Evolutionary conservation across 192 early-diverging fungal genomes (phyloP), one percentile per base, ranked within the genome.

Genomic region (Gaertneriomyces sp.): DNA sequence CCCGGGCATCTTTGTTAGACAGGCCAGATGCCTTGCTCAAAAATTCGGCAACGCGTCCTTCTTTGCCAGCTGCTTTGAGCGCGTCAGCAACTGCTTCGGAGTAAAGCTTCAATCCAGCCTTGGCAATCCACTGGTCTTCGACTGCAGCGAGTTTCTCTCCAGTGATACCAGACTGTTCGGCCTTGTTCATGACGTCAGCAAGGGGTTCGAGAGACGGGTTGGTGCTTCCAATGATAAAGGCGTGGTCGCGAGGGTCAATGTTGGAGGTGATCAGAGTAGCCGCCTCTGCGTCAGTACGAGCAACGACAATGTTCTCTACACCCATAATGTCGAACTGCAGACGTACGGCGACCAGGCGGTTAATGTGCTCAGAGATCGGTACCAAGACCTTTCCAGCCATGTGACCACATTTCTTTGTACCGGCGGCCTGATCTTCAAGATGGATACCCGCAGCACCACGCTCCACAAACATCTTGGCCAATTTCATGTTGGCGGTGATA

Each of bases 371-470:
- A 4, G 89, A 89, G 44, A 96, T 92, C 17, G 96, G 96, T 5
- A 98, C 96, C n/a, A 98, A 77, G 39, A 98, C 96, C 76, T 98
- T 98, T 53, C 95, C 95, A 52, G 93, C 95, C 95, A 98, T 98
- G 78, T 98, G 96, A 16, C 96, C 96, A 75, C 96, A 98, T 85
- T 98, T 98, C 74, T 98, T 98, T 70, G 93, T 95, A 67, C 91
- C 90, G 20, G 95, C 88, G 42, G 91, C 88, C 76, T 96, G 93
- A 80, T 96, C 92, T 76, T 96, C 92, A 47, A 91, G 72, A 69
- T 97, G 94, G 73, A 97, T 91, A 72, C 93, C 94, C 39, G 94
- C 94, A 25, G 94, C 94, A 58, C 94, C 94, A 51, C 93, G 87
- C 79, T 97, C 92, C 61, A 97, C 94, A 75, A 97, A 92, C 90